Base-by-base conservation (phyloP, 176 grass and related monocot species). In the Lolium multiflorum region DNA sequence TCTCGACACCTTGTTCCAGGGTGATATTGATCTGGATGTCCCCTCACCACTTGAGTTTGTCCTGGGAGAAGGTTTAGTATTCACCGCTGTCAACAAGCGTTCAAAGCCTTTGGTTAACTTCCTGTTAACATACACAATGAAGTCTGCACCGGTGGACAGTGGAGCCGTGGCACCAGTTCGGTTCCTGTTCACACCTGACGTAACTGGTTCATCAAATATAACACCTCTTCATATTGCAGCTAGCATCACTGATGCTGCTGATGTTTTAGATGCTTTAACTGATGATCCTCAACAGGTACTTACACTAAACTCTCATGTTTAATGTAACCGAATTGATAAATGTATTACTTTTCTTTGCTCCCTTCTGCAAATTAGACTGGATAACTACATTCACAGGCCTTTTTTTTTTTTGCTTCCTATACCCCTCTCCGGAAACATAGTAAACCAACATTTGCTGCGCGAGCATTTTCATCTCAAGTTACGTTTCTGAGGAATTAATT, bases 161-260 rank as follows among this genome's bases (percentile, higher is more conserved):
- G 71, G 67, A 49, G 17, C 7, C 38, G 15, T 41, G 16, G 15
- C 46, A 76, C 76, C 82, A 69, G 48, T 57, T 65, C 69, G 37
- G 78, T 87, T 91, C 63, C 66, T 97, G 24, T 97, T 97, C 78
- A 90, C 81, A 63, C 94, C 94, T 77, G 89, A 88, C 63, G 70
- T 87, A 82, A 68, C 74, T 71, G 87, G 87, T 26, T 62, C 80
- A 12, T 85, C 87, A 77, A 88, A 87, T 67, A 80, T 93, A 37
- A 96, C 94, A 16, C 91, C 94, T 84, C 91, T 97, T 83, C 94
- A 97, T 86, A 59, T 86, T 76, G 94, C 92, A 63, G 91, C 94
- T 21, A 81, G 84, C 56, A 90, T 84, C 41, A 89, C 48, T 65
- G 82, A 89, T 74, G 82, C 79, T 77, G 76, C 78, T 77, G 73